Base-by-base conservation (phyloP, 805 yeast genomes). In the Candida namnaoensis region DNA sequence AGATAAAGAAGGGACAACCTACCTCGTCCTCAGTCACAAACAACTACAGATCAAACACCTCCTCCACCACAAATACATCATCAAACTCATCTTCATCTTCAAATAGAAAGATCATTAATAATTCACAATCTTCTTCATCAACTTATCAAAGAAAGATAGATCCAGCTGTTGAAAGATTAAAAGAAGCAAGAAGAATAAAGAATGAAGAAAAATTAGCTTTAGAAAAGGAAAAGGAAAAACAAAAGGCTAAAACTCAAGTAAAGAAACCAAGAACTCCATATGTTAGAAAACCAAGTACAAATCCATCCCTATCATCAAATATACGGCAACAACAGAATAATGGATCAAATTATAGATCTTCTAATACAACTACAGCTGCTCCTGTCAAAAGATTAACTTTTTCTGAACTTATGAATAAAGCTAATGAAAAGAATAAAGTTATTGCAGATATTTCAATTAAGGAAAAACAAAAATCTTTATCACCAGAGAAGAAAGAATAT, bases 91-190 rank as follows among this genome's bases (percentile, higher is more conserved):
- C n/a, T n/a, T n/a, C n/a, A n/a, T n/a, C n/a, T n/a, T n/a, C n/a
- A n/a, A n/a, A n/a, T n/a, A n/a, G n/a, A n/a, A n/a, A n/a, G n/a
- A n/a, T n/a, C n/a, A n/a, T n/a, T n/a, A n/a, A n/a, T n/a, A n/a
- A n/a, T n/a, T n/a, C n/a, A n/a, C n/a, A n/a, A n/a, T n/a, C n/a
- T n/a, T n/a, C n/a, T n/a, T n/a, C n/a, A n/a, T n/a, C n/a, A n/a
- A n/a, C 23, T 7, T 6, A 7, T 14, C 32, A 44, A 2, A 49
- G 68, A 40, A 56, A 61, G 23, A 66, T 71, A 5, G 91, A 83
- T 53, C 88, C 90, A 0, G 87, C 87, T 5, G 86, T 83, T 8
- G 77, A 76, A 33, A 60, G 82, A 43, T 61, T 83, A 34, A 83
- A 83, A 48, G 88, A 81, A 44, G 76, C 80, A 3, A 65, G 91